Percentiles rank a stretch among this genome's conserved stretches.
Evolutionary conservation across 2,329 filamentous ascomycete species (phyloP).

Genomic region (Neonectria faginata): DNA sequence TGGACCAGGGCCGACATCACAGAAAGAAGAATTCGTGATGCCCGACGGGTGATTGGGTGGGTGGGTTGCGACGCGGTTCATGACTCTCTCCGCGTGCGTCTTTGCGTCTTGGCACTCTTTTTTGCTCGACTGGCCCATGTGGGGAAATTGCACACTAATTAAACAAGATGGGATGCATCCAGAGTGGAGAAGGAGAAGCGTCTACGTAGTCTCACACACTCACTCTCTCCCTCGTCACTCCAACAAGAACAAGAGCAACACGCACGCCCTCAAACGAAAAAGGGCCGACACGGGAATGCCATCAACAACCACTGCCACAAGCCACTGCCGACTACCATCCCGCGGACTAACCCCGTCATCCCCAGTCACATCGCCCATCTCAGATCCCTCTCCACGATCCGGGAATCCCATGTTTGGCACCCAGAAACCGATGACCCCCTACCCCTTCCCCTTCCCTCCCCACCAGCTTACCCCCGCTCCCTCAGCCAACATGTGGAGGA

Average conservation of each 20-base stretch:
- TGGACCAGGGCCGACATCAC: constrained; percentile 3
- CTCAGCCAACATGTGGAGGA: constrained; percentile 14
- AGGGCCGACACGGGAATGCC: neutral
- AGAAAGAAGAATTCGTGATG: constrained; percentile 11
- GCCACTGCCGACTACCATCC: neutral
- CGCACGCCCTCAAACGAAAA: neutral
- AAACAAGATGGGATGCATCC: neutral
- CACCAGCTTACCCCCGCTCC: constrained; percentile 6
- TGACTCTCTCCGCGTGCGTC: constrained; percentile 17
- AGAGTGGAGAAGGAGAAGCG: constrained; percentile 7
- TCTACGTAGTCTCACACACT: neutral
- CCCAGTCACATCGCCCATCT: neutral
- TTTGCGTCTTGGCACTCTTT: neutral
- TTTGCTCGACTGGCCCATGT: constrained; percentile 14
- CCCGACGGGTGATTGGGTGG: constrained; percentile 13
- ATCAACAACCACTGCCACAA: neutral
- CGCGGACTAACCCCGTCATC: neutral
- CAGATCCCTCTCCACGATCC: neutral
- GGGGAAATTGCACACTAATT: neutral
- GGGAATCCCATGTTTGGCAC: too few species aligned
- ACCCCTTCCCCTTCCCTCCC: neutral
- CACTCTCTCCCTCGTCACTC: neutral
- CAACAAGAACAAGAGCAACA: neutral
- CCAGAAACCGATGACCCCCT: too few species aligned
- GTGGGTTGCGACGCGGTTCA: neutral